Conservation (phyloP, 129 eudicot species). For the Sambucus nigra region DNA sequence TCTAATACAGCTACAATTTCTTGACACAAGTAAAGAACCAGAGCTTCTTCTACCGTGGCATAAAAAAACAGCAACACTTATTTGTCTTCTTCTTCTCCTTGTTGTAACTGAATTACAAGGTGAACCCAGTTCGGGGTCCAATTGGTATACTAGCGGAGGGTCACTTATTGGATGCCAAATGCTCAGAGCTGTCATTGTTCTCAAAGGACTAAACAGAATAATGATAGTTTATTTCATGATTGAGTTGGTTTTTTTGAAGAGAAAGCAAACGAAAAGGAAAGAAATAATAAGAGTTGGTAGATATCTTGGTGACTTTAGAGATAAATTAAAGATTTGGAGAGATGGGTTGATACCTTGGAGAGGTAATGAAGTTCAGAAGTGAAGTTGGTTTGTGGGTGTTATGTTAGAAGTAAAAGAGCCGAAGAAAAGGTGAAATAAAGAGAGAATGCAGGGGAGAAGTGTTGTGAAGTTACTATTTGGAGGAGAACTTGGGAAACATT, state of each 20-base stretch:
- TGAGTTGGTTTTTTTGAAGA: too few species aligned
- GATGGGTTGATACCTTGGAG: conserved; percentile 19
- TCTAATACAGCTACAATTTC: conserved; percentile 11
- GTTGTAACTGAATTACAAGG: conserved; percentile 10
- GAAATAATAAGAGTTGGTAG: background rate
- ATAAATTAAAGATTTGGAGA: conserved; percentile 4
- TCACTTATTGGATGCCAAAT: conserved; percentile 25
- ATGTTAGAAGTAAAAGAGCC: too few species aligned
- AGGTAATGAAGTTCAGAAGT: background rate
- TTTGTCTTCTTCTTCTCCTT: conserved; percentile 22
- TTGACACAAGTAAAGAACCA: conserved; percentile 10
- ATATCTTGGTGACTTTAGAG: background rate
- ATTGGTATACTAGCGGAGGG: conserved; percentile 11
- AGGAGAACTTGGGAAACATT: too few species aligned
- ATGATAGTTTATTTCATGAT: too few species aligned
- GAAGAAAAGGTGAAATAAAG: too few species aligned
- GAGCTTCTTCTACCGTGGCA: conserved; percentile 17
- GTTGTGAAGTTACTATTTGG: too few species aligned
- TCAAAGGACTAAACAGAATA: background rate
- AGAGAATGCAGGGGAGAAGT: too few species aligned
- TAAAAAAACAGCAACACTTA: background rate
- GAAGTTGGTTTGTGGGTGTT: background rate
- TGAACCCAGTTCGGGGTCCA: conserved; percentile 23
- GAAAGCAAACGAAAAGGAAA: background rate
- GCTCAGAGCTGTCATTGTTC: conserved; percentile 38